Evolutionary conservation across 1,284 basidiomycete genomes (phyloP), one percentile per base, ranked within the genome.

Genomic region (Moesziomyces antarcticus): DNA sequence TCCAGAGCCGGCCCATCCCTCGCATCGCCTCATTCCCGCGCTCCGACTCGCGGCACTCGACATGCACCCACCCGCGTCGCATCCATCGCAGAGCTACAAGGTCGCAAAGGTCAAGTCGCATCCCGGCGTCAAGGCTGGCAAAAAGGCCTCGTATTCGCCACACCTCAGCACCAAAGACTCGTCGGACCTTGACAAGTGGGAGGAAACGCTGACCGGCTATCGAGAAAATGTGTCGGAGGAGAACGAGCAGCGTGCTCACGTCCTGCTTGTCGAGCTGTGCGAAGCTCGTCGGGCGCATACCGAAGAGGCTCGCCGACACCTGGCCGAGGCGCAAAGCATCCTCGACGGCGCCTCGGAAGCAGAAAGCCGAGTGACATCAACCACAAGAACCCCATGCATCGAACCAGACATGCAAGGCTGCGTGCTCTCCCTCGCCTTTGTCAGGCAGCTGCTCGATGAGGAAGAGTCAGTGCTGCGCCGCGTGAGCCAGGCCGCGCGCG

Each of bases 1-100:
- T 18, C 79, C 79, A 0, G 56, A 54, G 18, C 78, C 80, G 8
- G 78, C 80, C 1, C 80, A 82, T 68, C 78, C 80, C 5, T 79
- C 77, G 20, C 75, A 82, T 57, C 67, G 81, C 9, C 68, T 82
- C 22, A 56, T 79, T 1, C 62, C 66, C 9, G 80, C 81, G 9
- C 55, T 81, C 3, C 62, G 80, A 16, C 72, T 81, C 0, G 46
- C 77, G 4, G 68, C 69, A 5, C 37, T 82, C n/a, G 53, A 59
- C 10, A 20, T 77, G 2, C 24, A 43, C 18, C 20, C n/a, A 6
- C 13, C 45, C 5, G 11, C 46, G 16, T 5, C 50, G n/a, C 20
- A 22, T 22, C 46, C 50, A 24, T 3, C 7, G 6, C n/a, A 54
- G n/a, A 11, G 27, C n/a, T 9, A 41, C 16, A 70, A 73, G 14